These are phyloP conservation scores for Cantharellus anzutake DNA, from an alignment of 768 basidiomycete genomes.

Conservation along the genomic window DNA sequence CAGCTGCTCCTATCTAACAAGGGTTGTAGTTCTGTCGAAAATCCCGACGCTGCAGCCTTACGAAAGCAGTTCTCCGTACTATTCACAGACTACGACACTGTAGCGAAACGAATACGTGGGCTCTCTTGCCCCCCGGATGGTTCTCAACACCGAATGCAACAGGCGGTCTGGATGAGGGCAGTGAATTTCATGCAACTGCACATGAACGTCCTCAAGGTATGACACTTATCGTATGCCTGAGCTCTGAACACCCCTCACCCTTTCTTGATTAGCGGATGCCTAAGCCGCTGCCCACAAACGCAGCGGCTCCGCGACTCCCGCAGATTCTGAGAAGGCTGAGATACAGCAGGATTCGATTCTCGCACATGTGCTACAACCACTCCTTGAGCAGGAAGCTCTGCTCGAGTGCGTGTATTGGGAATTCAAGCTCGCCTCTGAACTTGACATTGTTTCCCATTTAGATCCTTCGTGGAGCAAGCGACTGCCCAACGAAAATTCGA, in stretches of 20 bases:
- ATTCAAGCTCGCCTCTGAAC: background rate
- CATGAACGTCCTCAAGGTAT: conserved; percentile 70
- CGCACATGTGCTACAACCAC: conserved; percentile 60
- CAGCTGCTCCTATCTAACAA: background rate
- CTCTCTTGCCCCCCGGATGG: conserved; percentile 43
- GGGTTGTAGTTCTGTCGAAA: background rate
- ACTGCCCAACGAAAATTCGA: conserved; percentile 85
- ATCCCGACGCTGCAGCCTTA: conserved; percentile 36
- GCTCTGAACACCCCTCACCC: background rate
- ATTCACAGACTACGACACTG: conserved; percentile 74
- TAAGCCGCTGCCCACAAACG: conserved; percentile 2
- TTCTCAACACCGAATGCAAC: conserved; percentile 71
- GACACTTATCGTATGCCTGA: conserved; percentile 6
- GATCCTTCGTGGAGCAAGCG: conserved; percentile 73
- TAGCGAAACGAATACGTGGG: conserved; percentile 67
- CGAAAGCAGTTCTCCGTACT: conserved; percentile 71
- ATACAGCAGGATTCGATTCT: conserved; percentile 50
- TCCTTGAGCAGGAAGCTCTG: conserved; percentile 86
- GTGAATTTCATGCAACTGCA: conserved; percentile 72
- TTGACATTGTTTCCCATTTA: background rate
- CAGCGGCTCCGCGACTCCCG: background rate
- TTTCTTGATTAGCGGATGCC: conserved; percentile 3
- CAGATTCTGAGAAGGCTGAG: conserved; percentile 6
- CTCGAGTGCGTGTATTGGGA: conserved; percentile 28
- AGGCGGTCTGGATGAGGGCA: conserved; percentile 58